Conservation (phyloP, 2,329 filamentous ascomycete species). For the Hymenoscyphus occultus region DNA sequence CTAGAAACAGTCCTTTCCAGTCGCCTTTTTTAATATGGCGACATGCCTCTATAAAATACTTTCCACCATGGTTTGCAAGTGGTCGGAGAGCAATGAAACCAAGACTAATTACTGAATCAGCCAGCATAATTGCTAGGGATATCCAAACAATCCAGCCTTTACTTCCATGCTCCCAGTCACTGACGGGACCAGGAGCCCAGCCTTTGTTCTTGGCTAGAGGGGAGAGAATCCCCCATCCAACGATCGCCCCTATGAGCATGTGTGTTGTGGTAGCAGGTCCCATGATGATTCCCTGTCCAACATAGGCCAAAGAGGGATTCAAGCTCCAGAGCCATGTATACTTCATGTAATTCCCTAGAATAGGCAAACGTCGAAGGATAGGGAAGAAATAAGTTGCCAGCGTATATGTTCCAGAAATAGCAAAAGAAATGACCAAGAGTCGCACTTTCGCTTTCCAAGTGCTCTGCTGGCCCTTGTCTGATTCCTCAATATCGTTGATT, state of each 20-base stretch:
- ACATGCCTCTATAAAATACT: slow-evolving; percentile 38
- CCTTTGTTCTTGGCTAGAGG: slow-evolving; percentile 80
- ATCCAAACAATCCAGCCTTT: slow-evolving; percentile 99
- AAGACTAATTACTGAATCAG: slow-evolving; percentile 85
- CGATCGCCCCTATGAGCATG: slow-evolving; percentile 84
- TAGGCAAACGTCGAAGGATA: slow-evolving; percentile 75
- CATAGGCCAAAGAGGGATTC: slow-evolving; percentile 94
- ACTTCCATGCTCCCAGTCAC: slow-evolving; percentile 87
- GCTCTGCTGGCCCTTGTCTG: slow-evolving; percentile 25
- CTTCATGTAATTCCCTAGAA: slow-evolving; percentile 75
- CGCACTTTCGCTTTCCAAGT: slow-evolving; percentile 37
- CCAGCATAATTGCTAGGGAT: slow-evolving; percentile 93
- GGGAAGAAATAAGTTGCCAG: slow-evolving; percentile 88
- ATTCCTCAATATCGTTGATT: slow-evolving; percentile 27
- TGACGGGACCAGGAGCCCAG: slow-evolving; percentile 85
- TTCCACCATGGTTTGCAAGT: slow-evolving; percentile 46
- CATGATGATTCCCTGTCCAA: slow-evolving; percentile 98
- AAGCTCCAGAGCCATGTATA: slow-evolving; percentile 89
- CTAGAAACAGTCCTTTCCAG: slow-evolving; percentile 32
- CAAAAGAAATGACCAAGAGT: slow-evolving; percentile 53
- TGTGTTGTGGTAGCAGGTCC: slow-evolving; percentile 91
- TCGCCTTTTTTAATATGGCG: slow-evolving; percentile 29
- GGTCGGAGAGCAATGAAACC: slow-evolving; percentile 72
- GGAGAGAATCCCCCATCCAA: slow-evolving; percentile 90
- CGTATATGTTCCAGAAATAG: slow-evolving; percentile 64